These are phyloP conservation scores for Anthracocystis panici-leucophaei DNA, from an alignment of 1,284 basidiomycete genomes.

Conservation along the genomic window DNA sequence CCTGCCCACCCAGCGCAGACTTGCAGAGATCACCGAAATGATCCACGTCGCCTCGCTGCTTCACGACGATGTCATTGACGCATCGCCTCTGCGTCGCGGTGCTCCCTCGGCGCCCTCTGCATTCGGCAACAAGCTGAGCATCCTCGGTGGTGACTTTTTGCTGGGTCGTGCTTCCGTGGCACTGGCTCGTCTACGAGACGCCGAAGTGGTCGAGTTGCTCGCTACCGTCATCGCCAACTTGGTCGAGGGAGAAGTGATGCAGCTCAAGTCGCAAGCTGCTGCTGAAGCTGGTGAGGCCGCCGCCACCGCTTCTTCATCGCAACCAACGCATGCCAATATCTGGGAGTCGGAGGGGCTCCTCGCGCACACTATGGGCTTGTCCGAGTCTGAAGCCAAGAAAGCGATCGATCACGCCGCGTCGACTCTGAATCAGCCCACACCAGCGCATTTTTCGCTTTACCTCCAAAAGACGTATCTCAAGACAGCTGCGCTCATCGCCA, in stretches of 20 bases:
- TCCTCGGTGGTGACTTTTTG: slow-evolving; percentile 95
- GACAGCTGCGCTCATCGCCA: slow-evolving; percentile 95
- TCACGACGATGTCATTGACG: slow-evolving; percentile 95
- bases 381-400: slow-evolving; percentile 10
- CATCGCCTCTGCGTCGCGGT: slow-evolving; percentile 83
- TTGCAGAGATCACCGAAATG: slow-evolving; percentile 98
- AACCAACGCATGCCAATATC: slow-evolving; percentile 31
- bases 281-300: slow-evolving; percentile 13
- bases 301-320: slow-evolving; percentile 9
- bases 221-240: slow-evolving; percentile 92
- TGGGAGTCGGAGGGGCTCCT: slow-evolving; percentile 48
- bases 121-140: slow-evolving; percentile 94
- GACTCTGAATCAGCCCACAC: slow-evolving; percentile 61
- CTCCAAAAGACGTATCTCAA: slow-evolving; percentile 95
- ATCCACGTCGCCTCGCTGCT: slow-evolving; percentile 95
- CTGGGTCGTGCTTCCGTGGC: slow-evolving; percentile 91
- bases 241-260: slow-evolving; percentile 95
- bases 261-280: slow-evolving; percentile 73
- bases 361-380: slow-evolving; percentile 40
- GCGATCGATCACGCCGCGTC: background rate
- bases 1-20: slow-evolving; percentile 87
- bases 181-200: slow-evolving; percentile 84
- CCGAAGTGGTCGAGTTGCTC: slow-evolving; percentile 92
- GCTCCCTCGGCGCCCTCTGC: slow-evolving; percentile 84
- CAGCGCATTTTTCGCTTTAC: slow-evolving; percentile 84